Conservation (phyloP, 345 rosid genomes). For the Microcos paniculata region DNA sequence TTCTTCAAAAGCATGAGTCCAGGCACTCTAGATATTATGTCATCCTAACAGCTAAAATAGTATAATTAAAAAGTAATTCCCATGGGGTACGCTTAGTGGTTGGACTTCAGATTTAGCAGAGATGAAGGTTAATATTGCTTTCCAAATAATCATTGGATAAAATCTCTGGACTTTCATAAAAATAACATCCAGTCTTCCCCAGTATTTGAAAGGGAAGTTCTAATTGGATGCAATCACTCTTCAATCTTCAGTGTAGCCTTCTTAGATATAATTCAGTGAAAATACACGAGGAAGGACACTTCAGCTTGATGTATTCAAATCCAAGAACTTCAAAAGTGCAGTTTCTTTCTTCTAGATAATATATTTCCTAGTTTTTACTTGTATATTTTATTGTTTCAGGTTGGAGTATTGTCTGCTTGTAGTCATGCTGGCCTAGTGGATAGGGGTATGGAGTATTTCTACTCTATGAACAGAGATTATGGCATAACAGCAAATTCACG, state of each 20-base stretch:
- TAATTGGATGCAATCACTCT: background rate
- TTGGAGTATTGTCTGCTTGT: slow-evolving; percentile 68
- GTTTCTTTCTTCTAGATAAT: background rate
- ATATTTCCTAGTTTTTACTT: background rate
- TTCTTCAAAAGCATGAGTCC: background rate
- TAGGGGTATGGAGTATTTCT: slow-evolving; percentile 50
- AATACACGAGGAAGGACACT: background rate
- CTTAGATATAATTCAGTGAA: background rate
- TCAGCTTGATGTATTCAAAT: background rate
- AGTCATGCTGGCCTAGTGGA: slow-evolving; percentile 67
- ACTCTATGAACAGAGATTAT: slow-evolving; percentile 52
- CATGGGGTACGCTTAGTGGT: background rate
- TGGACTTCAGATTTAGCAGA: background rate
- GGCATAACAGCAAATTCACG: slow-evolving; percentile 53
- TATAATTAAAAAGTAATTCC: too few species aligned
- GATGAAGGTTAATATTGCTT: background rate
- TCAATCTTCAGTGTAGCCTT: background rate
- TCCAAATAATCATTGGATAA: background rate
- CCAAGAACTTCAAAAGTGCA: background rate
- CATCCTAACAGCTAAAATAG: background rate
- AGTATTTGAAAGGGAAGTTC: background rate
- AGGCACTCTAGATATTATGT: background rate
- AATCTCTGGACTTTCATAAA: background rate
- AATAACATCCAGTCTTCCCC: background rate
- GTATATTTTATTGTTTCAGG: slow-evolving; percentile 30